Evolutionary conservation across 805 yeast species (phyloP), one percentile per base, ranked within the genome.

Genomic region (Brettanomyces anomalus): DNA sequence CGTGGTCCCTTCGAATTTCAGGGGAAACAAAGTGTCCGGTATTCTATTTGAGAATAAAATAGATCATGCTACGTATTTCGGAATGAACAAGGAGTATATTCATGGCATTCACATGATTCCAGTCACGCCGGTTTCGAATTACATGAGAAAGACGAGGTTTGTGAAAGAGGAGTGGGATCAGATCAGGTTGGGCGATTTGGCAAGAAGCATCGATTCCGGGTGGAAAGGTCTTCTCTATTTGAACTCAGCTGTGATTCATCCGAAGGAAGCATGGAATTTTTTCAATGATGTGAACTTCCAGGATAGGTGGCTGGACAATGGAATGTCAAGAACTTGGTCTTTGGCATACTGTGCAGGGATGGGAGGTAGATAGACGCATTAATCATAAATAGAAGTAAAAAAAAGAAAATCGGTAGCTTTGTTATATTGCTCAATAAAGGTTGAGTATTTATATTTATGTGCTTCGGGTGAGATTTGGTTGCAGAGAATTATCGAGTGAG

Each of bases 41-140:
- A 81, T 83, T 45, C 58, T 76, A 37, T 80, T 80, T 59, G 88
- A 83, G 55, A 81, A 82, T 63, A 81, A 81, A 55, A 66, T 79
- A 44, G 85, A 77, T 54, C 79, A 82, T 63, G 74, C 85, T 6
- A 82, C 89, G 2, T 83, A 76, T 53, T 83, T 83, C 54, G 88
- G 88, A 4, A 55, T 64, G 46, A 64, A 72, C 43, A 61, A 65
- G 34, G 80, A 81, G 58, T 82, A 76, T 52, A 81, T 80, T 42
- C 86, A 82, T 50, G 90, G 90, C 4, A 83, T 82, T 46, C 88
- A 83, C 57, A 83, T 82, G 88, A 55, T 83, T 33, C 89, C 89
- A 18, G 64, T 76, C 24, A 80, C 85, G 0, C 83, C 86, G 1
- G 67, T 70, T 15, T 76, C 83, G 19, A 67, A 80, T 1, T 72